A percentile compares a stretch with the other conserved stretches of the same genome.
Conservation (phyloP, 176 grass and related monocot genomes). For the Puccinellia tenuiflora region DNA sequence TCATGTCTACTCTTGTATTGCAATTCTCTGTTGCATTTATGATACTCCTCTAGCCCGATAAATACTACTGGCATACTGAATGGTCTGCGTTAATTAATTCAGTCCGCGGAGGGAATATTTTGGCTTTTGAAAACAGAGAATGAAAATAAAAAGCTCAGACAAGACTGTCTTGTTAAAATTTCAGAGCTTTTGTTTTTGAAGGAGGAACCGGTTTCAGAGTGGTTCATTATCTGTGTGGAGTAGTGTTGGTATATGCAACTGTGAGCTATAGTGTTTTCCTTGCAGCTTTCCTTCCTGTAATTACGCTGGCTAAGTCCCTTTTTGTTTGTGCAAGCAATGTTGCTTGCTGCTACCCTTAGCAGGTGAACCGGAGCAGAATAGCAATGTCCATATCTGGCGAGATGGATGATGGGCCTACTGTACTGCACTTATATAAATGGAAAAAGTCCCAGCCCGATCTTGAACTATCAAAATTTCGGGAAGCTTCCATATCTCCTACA, state of each 20-base stretch:
- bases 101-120: no score
- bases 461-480: constrained; percentile 63
- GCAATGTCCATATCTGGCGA: constrained; percentile 41
- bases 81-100: no score
- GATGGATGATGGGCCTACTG: constrained; percentile 52
- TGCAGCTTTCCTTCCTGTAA: background rate
- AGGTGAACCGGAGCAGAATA: constrained; percentile 28
- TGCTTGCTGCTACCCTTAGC: constrained; percentile 31
- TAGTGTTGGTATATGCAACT: background rate
- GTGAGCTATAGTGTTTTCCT: background rate
- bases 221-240: background rate
- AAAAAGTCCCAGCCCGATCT: constrained; percentile 26
- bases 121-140: no score
- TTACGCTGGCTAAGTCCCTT: constrained; percentile 9
- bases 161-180: background rate
- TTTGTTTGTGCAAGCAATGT: constrained; percentile 17
- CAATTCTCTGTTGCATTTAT: background rate
- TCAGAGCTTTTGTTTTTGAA: background rate
- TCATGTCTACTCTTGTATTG: background rate
- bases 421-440: constrained; percentile 79
- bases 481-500: constrained; percentile 87
- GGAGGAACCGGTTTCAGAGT: background rate
- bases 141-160: background rate
- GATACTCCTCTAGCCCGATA: no score
- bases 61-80: no score